Conservation (phyloP, 148 eudicot species). For the Vaccinium myrtillus region DNA sequence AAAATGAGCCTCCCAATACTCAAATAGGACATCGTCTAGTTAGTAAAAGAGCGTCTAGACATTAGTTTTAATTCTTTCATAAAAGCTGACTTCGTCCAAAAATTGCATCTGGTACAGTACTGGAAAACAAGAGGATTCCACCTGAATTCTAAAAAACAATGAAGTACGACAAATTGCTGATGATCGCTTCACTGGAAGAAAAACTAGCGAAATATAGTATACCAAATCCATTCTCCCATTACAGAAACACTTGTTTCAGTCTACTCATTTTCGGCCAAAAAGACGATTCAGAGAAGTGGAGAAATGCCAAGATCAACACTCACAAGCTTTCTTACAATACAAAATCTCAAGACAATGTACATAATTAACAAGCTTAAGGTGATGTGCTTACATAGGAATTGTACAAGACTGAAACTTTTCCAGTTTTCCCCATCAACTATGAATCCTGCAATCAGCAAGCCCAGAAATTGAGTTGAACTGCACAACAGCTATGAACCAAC, state of each 20-base stretch:
- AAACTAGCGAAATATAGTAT: not conserved
- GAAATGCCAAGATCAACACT: not conserved
- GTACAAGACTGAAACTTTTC: conserved; percentile 6
- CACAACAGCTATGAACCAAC: not conserved
- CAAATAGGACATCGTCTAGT: not conserved
- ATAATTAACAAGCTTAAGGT: not conserved
- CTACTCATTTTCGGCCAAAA: not conserved
- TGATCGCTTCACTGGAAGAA: not conserved
- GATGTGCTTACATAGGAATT: not conserved
- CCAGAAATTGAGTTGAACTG: not conserved
- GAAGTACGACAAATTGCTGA: not conserved
- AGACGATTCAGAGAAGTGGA: not conserved
- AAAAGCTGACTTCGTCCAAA: not conserved
- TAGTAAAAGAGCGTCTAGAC: not conserved
- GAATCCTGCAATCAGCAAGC: not conserved
- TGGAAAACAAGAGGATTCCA: not conserved
- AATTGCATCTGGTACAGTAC: not conserved
- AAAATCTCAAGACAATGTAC: not conserved
- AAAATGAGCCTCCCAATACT: too few relatives aligned
- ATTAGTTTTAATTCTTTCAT: not conserved
- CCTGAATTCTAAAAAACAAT: not conserved
- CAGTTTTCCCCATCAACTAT: conserved; percentile 2
- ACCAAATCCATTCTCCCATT: not conserved
- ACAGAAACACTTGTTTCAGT: not conserved
- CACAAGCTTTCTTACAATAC: not conserved